Evolutionary conservation across 306 rosid genomes (phyloP).

Genomic region (Dicorynia guianensis): DNA sequence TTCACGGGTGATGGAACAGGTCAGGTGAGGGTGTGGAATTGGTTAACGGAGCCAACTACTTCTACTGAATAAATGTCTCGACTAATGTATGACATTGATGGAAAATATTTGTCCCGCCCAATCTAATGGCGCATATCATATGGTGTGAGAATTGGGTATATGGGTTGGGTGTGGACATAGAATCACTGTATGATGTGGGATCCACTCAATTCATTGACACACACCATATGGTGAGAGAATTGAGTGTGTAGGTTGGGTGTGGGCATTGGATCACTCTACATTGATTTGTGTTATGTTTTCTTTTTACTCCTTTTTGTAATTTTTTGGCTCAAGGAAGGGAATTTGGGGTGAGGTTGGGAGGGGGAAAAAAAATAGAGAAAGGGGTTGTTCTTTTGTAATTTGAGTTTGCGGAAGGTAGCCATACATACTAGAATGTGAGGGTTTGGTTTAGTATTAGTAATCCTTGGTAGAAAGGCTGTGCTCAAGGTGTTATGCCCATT

Average conservation of each 20-base stretch:
- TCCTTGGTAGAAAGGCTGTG: slow-evolving; percentile 34
- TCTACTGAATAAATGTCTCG: slow-evolving; percentile 40
- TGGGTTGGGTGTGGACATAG: no score
- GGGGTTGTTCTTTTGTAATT: slow-evolving; percentile 28
- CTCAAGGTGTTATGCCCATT: slow-evolving; percentile 27
- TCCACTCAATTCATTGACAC: no score
- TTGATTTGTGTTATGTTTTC: slow-evolving; percentile 18
- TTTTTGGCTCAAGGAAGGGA: slow-evolving; percentile 48
- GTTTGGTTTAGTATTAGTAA: slow-evolving; percentile 44
- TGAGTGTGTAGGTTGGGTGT: no score
- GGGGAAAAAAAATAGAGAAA: not conserved
- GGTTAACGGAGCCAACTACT: slow-evolving; percentile 57
- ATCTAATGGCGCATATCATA: no score
- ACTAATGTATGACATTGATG: slow-evolving; percentile 8
- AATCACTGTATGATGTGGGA: no score
- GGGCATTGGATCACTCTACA: no score
- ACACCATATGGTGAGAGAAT: no score
- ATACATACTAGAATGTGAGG: slow-evolving; percentile 31
- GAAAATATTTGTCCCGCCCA: no score
- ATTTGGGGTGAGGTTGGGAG: slow-evolving; percentile 22
- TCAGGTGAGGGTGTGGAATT: slow-evolving; percentile 87
- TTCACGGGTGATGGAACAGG: slow-evolving; percentile 97
- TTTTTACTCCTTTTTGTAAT: slow-evolving; percentile 50
- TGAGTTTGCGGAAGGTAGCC: slow-evolving; percentile 48
- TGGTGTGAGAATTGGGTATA: no score